Evolutionary conservation across 2,329 filamentous ascomycete species (phyloP), one percentile per base, ranked within the genome.

Genomic region (Aureobasidium sp.): DNA sequence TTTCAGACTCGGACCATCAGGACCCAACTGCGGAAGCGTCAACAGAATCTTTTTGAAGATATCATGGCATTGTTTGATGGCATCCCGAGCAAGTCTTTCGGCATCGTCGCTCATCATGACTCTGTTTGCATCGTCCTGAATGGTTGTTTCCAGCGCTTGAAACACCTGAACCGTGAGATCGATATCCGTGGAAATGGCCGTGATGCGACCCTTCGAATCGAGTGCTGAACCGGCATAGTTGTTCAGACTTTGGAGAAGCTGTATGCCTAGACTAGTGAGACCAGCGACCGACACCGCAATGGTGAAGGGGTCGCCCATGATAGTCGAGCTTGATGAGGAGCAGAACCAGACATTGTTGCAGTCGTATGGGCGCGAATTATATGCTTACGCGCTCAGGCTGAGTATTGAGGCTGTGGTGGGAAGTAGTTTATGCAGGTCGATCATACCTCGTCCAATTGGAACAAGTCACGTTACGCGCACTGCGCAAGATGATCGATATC

Each of bases 181-280:
- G 12, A 48, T 29, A 3, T 59, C 56, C 0, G 17, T 49, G 11
- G 44, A 41, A 3, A 59, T 59, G 20, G 44, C 56, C 5, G 8
- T n/a, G 15, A 59, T 41, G 12, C 44, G 56, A 20, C 22, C 56
- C 34, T 49, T 60, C 1, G 56, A 29, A 20, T 60, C 56, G 22
- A 44, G 15, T 7, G 56, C 56, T 34, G 56, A 60, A 12, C 44
- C 56, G 8, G 56, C 44, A 49, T 60, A 60, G 36, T 39, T 27
- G 14, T 48, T 60, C 25, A 60, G 56, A 3, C 31, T 22, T n/a
- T 49, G n/a, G 22, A 22, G 14, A 8, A 60, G 42, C 31, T 60
- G 56, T n/a, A 60, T 29, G 14, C 56, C 56, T 1, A 60, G 12
- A 31, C 56, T 49, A 3, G 25, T 14, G 11, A 60, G 44, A 12